Percentiles rank a stretch among this genome's conserved stretches.
Evolutionary conservation across 2,329 filamentous ascomycete species (phyloP).

Genomic region (Alternaria sp.): DNA sequence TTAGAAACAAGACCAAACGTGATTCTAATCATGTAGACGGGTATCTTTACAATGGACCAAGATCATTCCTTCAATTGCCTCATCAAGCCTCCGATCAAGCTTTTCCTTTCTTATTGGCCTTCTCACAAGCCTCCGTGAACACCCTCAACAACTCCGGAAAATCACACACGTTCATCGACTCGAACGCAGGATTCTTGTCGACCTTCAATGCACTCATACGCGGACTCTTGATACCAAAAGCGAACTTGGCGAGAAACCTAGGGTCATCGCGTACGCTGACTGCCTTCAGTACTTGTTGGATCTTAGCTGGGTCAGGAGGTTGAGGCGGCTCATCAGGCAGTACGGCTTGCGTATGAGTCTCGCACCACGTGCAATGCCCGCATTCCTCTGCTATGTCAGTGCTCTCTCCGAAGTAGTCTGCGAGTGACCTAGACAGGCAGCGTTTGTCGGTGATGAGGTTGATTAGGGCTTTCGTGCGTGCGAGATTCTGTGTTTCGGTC

Average conservation of each 20-base stretch:
- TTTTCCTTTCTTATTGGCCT: background rate
- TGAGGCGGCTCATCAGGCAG: slow-evolving; percentile 51
- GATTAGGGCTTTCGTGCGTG: slow-evolving; percentile 58
- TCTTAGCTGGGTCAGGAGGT: slow-evolving; percentile 49
- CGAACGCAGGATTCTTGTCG: slow-evolving; percentile 52
- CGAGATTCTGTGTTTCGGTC: slow-evolving; percentile 62
- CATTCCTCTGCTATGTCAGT: slow-evolving; percentile 55
- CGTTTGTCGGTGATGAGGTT: slow-evolving; percentile 59
- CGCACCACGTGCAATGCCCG: slow-evolving; percentile 62
- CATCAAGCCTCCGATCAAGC: too few relatives aligned
- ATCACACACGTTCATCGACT: slow-evolving; percentile 62
- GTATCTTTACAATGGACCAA: background rate
- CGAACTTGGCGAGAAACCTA: slow-evolving; percentile 64
- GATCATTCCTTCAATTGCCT: background rate
- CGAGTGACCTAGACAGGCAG: slow-evolving; percentile 62
- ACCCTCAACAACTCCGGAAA: slow-evolving; percentile 50
- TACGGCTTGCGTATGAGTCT: slow-evolving; percentile 40
- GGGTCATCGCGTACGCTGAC: slow-evolving; percentile 63
- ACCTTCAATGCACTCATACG: slow-evolving; percentile 59
- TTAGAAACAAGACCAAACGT: accelerated
- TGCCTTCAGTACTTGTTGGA: slow-evolving; percentile 54
- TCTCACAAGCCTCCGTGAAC: slow-evolving; percentile 20
- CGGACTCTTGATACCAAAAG: slow-evolving; percentile 68
- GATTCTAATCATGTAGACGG: background rate
- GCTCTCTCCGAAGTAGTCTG: slow-evolving; percentile 64